Base-by-base conservation (phyloP, 805 yeast genomes). In the Kodamaea leandrae region DNA sequence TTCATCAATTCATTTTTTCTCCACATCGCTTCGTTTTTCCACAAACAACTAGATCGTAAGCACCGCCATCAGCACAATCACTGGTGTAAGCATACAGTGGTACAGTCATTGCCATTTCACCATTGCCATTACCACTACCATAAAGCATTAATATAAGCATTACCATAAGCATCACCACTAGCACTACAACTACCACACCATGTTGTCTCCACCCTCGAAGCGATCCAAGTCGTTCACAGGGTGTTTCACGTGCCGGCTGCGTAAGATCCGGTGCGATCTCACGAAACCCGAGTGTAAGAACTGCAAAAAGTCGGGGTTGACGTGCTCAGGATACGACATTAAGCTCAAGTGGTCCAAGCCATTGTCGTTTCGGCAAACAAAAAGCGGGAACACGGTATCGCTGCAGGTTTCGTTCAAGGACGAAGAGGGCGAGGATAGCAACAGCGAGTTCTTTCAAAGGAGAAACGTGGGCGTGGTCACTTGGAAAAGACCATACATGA, bases 291-390 rank as follows among this genome's bases (percentile, higher is more conserved):
- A 64, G 10, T 89, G 96, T 61, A 56, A 61, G n/a, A 72, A 85
- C 43, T 89, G 96, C 59, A 67, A 68, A 29, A 81, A 79, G 52
- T 74, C 86, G 0, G 80, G 83, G 0, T 57, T 85, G 19, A 65
- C 68, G 3, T 89, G 96, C 54, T 87, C 83, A 20, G 96, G 96
- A 0, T 89, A 88, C 54, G 86, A 79, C 45, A 82, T 89, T 42
- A 85, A 83, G 50, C 73, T 89, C 21, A 66, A 89, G 45, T 89
- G 96, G 96, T 71, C 76, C n/a, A 63, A 61, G 10, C 85, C 86
- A 0, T 47, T 65, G 10, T 51, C 55, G 33, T 68, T 66, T 42
- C 49, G 52, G 13, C 47, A 54, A 21, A 57, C 57, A 12, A 50
- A 49, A 6, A 42, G 42, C 10, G 63, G 68, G 6, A 57, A 58